Evolutionary conservation across 805 yeast species (phyloP), one percentile per base, ranked within the genome.

Genomic region (Hermanozyma aechmeae): DNA sequence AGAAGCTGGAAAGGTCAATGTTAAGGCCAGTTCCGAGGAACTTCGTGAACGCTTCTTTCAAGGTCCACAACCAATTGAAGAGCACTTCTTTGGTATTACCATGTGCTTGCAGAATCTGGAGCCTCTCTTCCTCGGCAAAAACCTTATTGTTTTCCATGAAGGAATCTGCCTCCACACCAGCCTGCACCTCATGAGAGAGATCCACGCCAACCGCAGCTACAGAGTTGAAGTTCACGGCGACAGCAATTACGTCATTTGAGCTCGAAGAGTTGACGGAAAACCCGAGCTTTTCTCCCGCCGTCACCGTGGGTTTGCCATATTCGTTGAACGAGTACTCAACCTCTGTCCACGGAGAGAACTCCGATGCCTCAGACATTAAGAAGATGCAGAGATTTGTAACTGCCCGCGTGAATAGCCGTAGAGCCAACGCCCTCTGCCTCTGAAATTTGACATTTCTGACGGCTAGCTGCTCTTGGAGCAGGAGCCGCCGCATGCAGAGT

Each of bases 1-100:
- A 23, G 22, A 40, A 34, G 13, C 28, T 22, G n/a, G 34, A 15
- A 27, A 42, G 31, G 27, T 42, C 45, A 13, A 35, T 29, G 15
- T 42, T 42, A 23, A 42, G 23, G 12, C 94, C 93, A 12, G 64
- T 51, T 0, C 93, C 94, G 2, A 68, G 41, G 22, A 65, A 69
- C 43, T 83, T 83, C 5, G 82, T 68, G 43, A 73, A 79, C 13
- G 84, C 73, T 47, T 83, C 95, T 46, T 83, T 83, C 30, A 83
- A 49, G 0, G 94, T 80, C 95, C 95, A 83, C 20, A 68, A 61
- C 23, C 72, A 73, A 13, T 79, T 69, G 40, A 79, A 68, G 2
- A 57, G 38, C 6, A 44, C 37, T 27, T 54, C n/a, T n/a, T n/a
- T n/a, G n/a, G n/a, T n/a, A n/a, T n/a, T n/a, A n/a, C n/a, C n/a